These are phyloP conservation scores for Entoloma clypeatum DNA, from an alignment of 1,284 basidiomycete species.

Conservation along the genomic window DNA sequence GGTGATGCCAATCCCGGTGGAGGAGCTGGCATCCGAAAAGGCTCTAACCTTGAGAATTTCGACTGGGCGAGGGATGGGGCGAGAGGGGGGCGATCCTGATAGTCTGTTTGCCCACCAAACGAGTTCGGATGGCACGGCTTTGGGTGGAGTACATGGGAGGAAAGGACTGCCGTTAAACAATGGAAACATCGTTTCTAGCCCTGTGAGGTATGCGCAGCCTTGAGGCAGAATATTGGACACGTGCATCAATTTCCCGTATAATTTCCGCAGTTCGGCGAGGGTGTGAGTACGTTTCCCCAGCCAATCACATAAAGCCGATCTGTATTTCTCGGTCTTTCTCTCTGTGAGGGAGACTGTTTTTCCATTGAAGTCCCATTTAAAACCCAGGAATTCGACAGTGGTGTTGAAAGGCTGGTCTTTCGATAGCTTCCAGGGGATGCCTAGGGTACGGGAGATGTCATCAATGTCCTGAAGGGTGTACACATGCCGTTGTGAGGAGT, in stretches of 20 bases:
- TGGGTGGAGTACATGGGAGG: constrained; percentile 14
- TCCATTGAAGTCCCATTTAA: constrained; percentile 29
- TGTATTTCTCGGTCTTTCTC: no score
- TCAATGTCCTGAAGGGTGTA: no score
- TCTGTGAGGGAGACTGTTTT: no score
- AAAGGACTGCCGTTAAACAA: constrained; percentile 16
- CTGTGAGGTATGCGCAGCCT: constrained; percentile 19
- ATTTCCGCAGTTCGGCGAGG: constrained; percentile 18
- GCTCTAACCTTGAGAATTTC: no score
- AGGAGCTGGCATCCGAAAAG: no score
- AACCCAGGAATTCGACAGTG: constrained; percentile 26
- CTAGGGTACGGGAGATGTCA: constrained; percentile 24
- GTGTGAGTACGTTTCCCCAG: constrained; percentile 7
- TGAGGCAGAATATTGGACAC: constrained; percentile 17
- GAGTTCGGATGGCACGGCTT: neutral
- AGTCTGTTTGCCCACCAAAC: constrained; percentile 7
- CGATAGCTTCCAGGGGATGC: constrained; percentile 28
- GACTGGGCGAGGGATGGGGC: no score
- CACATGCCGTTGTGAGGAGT: no score
- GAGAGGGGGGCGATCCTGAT: no score
- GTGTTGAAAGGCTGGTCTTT: constrained; percentile 28
- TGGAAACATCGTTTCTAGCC: constrained; percentile 12
- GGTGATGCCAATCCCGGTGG: no score
- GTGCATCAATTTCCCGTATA: constrained; percentile 28
- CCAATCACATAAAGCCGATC: constrained; percentile 18